Conservation (phyloP, 2,329 filamentous ascomycete genomes). For the Tolypocladium sp. region DNA sequence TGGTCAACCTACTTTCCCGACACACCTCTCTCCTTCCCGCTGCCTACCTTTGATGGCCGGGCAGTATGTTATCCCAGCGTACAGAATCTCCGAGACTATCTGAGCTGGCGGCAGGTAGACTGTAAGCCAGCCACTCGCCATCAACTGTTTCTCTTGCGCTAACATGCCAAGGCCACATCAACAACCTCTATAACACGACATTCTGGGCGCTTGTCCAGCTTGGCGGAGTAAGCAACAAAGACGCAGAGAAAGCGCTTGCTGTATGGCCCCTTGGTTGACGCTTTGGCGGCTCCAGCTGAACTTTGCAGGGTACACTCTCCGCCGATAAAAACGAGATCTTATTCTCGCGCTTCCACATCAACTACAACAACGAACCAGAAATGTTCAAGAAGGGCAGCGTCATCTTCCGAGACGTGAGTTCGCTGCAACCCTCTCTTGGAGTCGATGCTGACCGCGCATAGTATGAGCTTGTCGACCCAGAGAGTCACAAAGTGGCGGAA, state of each 20-base stretch:
- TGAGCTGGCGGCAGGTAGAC: slow-evolving; percentile 95
- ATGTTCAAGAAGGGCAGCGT: slow-evolving; percentile 93
- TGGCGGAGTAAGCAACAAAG: slow-evolving; percentile 64
- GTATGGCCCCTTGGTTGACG: slow-evolving; percentile 29
- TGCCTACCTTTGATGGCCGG: slow-evolving; percentile 88
- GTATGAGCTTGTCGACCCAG: slow-evolving; percentile 62
- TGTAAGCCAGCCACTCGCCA: slow-evolving; percentile 45
- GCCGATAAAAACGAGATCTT: slow-evolving; percentile 94
- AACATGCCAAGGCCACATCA: slow-evolving; percentile 67
- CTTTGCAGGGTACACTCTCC: slow-evolving; percentile 64
- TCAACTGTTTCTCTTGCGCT: slow-evolving; percentile 1
- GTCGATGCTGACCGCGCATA: slow-evolving; percentile 23
- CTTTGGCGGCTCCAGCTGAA: not conserved
- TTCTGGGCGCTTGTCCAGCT: slow-evolving; percentile 84
- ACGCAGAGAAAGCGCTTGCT: slow-evolving; percentile 73
- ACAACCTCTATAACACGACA: slow-evolving; percentile 96
- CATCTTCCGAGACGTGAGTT: slow-evolving; percentile 67
- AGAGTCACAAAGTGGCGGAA: slow-evolving; percentile 33
- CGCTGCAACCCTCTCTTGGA: too few species aligned
- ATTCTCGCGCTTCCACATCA: slow-evolving; percentile 80
- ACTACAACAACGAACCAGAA: slow-evolving; percentile 94
- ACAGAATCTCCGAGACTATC: slow-evolving; percentile 80
- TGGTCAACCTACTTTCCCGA: slow-evolving; percentile 73
- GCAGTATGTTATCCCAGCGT: slow-evolving; percentile 83
- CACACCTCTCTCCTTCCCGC: slow-evolving; percentile 58